Evolutionary conservation across 306 rosid species (phyloP), one percentile per base, ranked within the genome.

Genomic region (Malus sieversii): DNA sequence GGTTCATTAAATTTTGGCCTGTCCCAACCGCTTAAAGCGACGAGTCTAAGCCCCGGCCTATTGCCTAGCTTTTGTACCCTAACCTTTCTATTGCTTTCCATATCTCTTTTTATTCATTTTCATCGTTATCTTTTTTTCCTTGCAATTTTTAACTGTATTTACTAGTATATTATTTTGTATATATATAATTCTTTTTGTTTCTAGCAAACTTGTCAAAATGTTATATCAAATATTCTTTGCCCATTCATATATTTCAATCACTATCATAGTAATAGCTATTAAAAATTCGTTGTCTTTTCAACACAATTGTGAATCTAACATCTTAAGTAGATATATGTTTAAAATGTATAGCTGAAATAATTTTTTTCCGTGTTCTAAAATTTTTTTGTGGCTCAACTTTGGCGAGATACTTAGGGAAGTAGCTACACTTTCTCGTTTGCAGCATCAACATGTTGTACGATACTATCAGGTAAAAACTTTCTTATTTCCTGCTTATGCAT

Each of bases 401-500:
- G 74, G 80, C 15, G 88, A 46, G 79, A 87, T 85, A 81, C 70
- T 78, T 83, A 92, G 98, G 89, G 98, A 94, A 84, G 98, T 94
- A 29, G 97, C 98, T 27, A 94, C 98, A 57, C 98, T 94, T 81
- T 88, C 98, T 61, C 98, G 98, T 76, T 82, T 94, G 86, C 98
- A 94, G 83, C 98, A 94, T 80, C 98, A 87, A 72, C 97, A 94
- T 63, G 96, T 94, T 60, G 98, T 94, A 84, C 94, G 97, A 59
- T 94, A 92, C 87, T 92, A 94, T 80, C 98, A 94, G 96, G 98
- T 94, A 84, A 75, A 23, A 30, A 70, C 74, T 76, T 73, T 78
- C 83, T 66, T 80, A 55, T 23, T 71, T 78, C 84, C 61, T 23
- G 68, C 46, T 71, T 70, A 78, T 45, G 67, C n/a, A 63, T 14